A percentile compares a stretch with the other conserved stretches of the same genome.
These are phyloP conservation scores for Gynochthodes officinalis DNA, from an alignment of 257 asterid species.

Conservation along the genomic window DNA sequence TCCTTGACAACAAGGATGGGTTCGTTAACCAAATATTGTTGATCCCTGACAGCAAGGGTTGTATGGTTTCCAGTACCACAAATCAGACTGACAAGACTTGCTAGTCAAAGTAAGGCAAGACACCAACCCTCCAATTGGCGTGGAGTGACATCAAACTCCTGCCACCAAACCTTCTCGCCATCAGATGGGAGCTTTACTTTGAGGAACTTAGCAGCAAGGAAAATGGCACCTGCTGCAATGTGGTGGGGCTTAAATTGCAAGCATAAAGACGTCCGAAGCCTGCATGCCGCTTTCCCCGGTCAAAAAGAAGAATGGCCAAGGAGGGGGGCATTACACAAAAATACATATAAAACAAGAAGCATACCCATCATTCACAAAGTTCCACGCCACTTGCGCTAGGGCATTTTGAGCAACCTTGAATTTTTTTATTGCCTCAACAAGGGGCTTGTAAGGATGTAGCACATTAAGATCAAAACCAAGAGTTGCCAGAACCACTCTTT, in stretches of 20 bases:
- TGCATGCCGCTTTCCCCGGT: constrained; percentile 30
- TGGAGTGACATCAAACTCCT: constrained; percentile 99
- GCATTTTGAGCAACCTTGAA: constrained; percentile 92
- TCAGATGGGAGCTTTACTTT: constrained; percentile 98
- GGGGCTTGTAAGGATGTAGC: constrained; percentile 92
- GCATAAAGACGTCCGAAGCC: constrained; percentile 87
- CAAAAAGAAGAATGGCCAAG: constrained; percentile 26
- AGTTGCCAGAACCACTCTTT: constrained; percentile 86
- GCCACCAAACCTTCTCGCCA: constrained; percentile 99
- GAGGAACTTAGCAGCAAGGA: constrained; percentile 98
- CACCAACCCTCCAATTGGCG: constrained; percentile 98
- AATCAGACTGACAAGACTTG: constrained; percentile 23
- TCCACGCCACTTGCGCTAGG: constrained; percentile 98
- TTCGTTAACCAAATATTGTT: not conserved
- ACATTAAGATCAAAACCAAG: constrained; percentile 85
- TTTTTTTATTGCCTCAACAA: constrained; percentile 87
- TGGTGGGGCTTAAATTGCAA: constrained; percentile 99
- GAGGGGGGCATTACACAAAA: constrained; percentile 32
- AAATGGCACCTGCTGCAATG: constrained; percentile 99
- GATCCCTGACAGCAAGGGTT: not conserved
- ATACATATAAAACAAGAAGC: constrained; percentile 34
- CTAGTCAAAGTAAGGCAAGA: constrained; percentile 42
- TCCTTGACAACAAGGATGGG: not conserved
- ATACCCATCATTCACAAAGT: constrained; percentile 98
- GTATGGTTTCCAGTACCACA: constrained; percentile 19